These are phyloP conservation scores for Arabidopsis suecica DNA, from an alignment of 345 rosid species.

Conservation along the genomic window DNA sequence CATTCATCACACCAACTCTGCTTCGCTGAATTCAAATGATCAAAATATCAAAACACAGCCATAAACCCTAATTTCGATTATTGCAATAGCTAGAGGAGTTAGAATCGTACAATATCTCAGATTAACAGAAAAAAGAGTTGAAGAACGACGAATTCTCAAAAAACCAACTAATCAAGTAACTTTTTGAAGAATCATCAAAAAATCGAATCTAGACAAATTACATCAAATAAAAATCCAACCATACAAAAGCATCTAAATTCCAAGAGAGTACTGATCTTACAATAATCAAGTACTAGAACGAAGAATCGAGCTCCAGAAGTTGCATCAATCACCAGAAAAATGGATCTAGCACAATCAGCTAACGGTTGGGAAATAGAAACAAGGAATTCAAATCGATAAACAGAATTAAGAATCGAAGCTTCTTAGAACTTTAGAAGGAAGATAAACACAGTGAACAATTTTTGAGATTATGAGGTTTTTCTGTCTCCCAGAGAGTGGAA, in stretches of 20 bases:
- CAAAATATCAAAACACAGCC: constrained; percentile 8
- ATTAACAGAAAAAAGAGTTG: constrained; percentile 14
- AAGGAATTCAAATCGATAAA: constrained; percentile 2
- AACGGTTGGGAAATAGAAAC: constrained; percentile 23
- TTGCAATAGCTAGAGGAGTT: constrained; percentile 5
- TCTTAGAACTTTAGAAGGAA: constrained; percentile 38
- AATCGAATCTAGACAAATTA: constrained; percentile 11
- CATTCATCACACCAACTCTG: constrained; percentile 59
- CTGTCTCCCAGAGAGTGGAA: constrained; percentile 39
- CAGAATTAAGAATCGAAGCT: constrained; percentile 20
- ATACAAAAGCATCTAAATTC: constrained; percentile 23
- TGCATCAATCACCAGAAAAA: constrained; percentile 22
- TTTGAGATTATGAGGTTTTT: constrained; percentile 14
- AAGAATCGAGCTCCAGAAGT: constrained; percentile 30
- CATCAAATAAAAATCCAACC: not conserved
- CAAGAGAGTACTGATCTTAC: constrained; percentile 2
- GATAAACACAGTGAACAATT: constrained; percentile 15
- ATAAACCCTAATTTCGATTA: constrained; percentile 51
- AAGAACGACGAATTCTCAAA: constrained; percentile 14
- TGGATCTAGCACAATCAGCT: constrained; percentile 34
- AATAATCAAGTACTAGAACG: not conserved
- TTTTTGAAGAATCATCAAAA: constrained; percentile 22
- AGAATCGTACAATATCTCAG: constrained; percentile 11
- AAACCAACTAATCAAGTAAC: constrained; percentile 1
- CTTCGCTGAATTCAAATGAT: constrained; percentile 49